Base-by-base conservation (phyloP, 345 rosid genomes). In the Pistacia integerrima region DNA sequence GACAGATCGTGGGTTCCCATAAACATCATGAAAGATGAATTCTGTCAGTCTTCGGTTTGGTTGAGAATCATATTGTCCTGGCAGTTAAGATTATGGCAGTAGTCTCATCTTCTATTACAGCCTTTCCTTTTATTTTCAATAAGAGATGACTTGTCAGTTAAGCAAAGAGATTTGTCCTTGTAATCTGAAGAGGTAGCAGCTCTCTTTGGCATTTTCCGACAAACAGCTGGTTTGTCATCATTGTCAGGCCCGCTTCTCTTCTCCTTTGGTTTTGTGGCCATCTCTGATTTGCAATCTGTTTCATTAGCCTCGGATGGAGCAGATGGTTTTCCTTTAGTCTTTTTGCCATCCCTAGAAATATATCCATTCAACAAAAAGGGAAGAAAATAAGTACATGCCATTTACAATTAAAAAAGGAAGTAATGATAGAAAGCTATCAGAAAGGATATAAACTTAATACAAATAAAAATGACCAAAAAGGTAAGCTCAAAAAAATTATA, bases 181-280 rank as follows among this genome's bases (percentile, higher is more conserved):
- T 91, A 89, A 81, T 85, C 64, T 5, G 83, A 70, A 70, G 92
- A 86, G 4, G 97, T 97, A 3, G 97, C 97, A 67, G 94, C 93
- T 36, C 97, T 81, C 90, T 22, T 91, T 0, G 95, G 97, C 78
- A 89, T 85, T 84, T 81, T 89, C 35, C 57, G 63, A 16, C 86
- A 38, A 25, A 67, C 68, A 12, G 80, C 75, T 2, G 75, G 69
- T 8, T 74, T 54, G 17, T 79, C 84, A 10, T 48, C 58, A 58
- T 16, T 76, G 66, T 80, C 84, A 3, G 79, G 56, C 30, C 79
- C 68, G 38, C 18, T 46, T 77, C 90, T 83, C 81, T 88, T 91
- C 81, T 79, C 77, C 17, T 28, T 58, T 25, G 73, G 80, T 65
- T 49, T 74, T 64, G 57, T 20, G 57, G 25, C 60, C 17, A 36